Conservation (phyloP, 352 stramenopile species). For the Elongisporangium anandrum region DNA sequence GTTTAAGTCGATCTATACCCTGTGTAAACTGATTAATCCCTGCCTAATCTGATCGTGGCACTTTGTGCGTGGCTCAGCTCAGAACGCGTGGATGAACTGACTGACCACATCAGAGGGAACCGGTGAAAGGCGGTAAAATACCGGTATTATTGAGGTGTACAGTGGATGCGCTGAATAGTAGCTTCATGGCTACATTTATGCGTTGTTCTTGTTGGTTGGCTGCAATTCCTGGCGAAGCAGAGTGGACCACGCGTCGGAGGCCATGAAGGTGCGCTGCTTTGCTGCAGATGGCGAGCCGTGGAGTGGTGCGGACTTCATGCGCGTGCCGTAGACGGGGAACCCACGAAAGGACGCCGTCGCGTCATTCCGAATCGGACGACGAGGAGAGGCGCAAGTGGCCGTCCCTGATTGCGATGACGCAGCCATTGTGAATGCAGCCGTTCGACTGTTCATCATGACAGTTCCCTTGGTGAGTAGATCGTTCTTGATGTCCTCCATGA, state of each 20-base stretch:
- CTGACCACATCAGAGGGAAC: not conserved
- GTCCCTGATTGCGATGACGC: conserved; percentile 9
- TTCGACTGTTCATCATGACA: conserved; percentile 12
- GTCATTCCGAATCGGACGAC: conserved; percentile 7
- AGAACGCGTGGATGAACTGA: not conserved
- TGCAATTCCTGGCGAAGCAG: conserved; percentile 25
- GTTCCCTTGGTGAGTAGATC: conserved; percentile 27
- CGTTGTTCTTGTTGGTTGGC: too few species aligned
- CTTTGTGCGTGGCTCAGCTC: not conserved
- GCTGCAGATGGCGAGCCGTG: conserved; percentile 8
- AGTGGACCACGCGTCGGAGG: conserved; percentile 32
- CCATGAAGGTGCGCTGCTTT: conserved; percentile 5
- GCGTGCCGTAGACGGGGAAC: conserved; percentile 19
- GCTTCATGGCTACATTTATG: not conserved
- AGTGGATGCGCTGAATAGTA: too few species aligned
- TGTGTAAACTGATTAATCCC: not conserved
- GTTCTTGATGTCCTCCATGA: conserved; percentile 39
- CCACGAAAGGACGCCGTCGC: conserved; percentile 18
- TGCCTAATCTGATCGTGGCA: too few species aligned
- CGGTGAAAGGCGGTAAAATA: not conserved
- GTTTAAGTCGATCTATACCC: not conserved
- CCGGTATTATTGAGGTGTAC: not conserved
- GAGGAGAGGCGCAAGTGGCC: conserved; percentile 7
- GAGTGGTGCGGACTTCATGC: conserved; percentile 10
- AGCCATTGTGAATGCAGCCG: conserved; percentile 6